Percentiles rank a stretch among this genome's conserved stretches.
These are phyloP conservation scores for Halophytophthora batemanensis DNA, from an alignment of 352 stramenopile species.

Conservation along the genomic window DNA sequence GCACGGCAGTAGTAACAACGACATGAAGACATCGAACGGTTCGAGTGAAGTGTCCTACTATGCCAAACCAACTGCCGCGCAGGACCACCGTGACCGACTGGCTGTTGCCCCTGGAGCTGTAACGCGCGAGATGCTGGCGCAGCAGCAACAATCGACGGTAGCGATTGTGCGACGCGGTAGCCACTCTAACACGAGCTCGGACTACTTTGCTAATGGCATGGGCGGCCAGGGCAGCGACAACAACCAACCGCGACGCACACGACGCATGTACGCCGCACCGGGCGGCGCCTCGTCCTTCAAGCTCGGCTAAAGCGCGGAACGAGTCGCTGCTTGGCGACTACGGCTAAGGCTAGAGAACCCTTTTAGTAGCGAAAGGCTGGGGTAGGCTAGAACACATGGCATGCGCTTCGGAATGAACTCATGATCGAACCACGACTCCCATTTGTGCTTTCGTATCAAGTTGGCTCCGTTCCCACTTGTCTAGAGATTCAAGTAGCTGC, in stretches of 20 bases:
- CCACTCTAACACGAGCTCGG: slow-evolving; percentile 16
- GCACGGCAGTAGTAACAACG: slow-evolving; percentile 18
- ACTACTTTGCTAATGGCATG: slow-evolving; percentile 44
- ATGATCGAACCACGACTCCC: too few relatives aligned
- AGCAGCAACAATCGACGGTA: slow-evolving; percentile 20
- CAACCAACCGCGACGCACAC: slow-evolving; percentile 32
- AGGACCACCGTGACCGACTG: slow-evolving; percentile 42
- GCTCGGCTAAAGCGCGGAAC: slow-evolving; percentile 26
- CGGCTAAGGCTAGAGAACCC: not conserved
- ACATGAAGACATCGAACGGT: slow-evolving; percentile 12
- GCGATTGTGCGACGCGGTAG: slow-evolving; percentile 14
- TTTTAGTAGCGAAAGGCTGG: slow-evolving; percentile 1
- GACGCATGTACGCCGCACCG: slow-evolving; percentile 42
- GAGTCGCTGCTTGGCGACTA: too few relatives aligned
- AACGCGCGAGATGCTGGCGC: slow-evolving; percentile 29
- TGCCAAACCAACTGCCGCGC: slow-evolving; percentile 24
- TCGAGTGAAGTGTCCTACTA: slow-evolving; percentile 48
- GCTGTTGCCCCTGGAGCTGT: slow-evolving; percentile 38
- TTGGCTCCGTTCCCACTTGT: too few relatives aligned
- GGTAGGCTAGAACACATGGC: not conserved
- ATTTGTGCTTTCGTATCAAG: too few relatives aligned
- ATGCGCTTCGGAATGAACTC: too few relatives aligned
- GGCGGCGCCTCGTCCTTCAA: slow-evolving; percentile 45
- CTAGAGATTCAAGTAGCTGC: too few relatives aligned
- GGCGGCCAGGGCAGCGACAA: slow-evolving; percentile 23